Base-by-base conservation (phyloP, 805 yeast species). In the Metschnikowia bowlesiae region DNA sequence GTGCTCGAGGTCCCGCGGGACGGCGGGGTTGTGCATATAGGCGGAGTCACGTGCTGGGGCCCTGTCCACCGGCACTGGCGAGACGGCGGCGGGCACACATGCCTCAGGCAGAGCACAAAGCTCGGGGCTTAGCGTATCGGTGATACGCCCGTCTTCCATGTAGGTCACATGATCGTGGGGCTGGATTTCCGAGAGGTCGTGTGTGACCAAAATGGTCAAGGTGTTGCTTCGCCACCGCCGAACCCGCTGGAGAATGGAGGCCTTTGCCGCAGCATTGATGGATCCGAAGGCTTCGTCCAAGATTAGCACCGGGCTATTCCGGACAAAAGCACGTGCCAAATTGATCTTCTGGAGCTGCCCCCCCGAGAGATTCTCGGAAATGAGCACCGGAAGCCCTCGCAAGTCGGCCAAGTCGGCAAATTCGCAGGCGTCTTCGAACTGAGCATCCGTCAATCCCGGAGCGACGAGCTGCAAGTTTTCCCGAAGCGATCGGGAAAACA, bases 271-370 rank as follows among this genome's bases (percentile, higher is more conserved):
- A 2, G 68, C 62, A 63, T 94, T 97, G 49, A 94, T 67, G 0
- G 97, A 97, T 44, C 94, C 84, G 2, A 88, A 70, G 4, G 94
- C 80, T 63, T 94, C 99, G 68, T 94, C 99, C 29, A 91, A 69
- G 2, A 94, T 78, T 52, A 92, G 67, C 5, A 94, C 76, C 0
- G 91, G 88, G 0, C 95, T 67, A 60, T 94, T 78, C 53, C 89
- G 74, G 3, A 90, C 51, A 49, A 74, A 75, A 0, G 97, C 97
- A 48, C 97, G 75, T 0, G 98, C 97, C 30, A 94, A 60, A 0
- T 92, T 86, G 2, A 94, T 73, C 53, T 91, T 73, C 66, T 94
- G 99, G 49, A 76, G 80, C 64, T 94, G 97, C 0, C 99, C 99
- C 4, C 98, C 98, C 55, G 96, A 88, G 8, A 92, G 68, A 1